Percentiles rank a stretch among this genome's conserved stretches.
Evolutionary conservation across 1,284 basidiomycete species (phyloP).

Genomic region (Sphagnurus paluster): DNA sequence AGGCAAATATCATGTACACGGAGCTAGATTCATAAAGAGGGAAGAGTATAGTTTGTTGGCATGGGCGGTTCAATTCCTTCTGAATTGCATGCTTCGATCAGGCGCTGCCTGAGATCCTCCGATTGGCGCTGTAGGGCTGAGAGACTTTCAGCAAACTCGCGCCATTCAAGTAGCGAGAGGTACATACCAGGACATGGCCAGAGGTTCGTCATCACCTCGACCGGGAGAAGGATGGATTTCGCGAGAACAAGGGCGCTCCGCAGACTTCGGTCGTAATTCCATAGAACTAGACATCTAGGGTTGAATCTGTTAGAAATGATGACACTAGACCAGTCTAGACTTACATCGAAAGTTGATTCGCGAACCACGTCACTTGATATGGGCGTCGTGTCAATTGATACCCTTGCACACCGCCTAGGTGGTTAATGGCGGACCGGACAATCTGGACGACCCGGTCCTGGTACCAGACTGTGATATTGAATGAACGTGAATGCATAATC

Average conservation of each 20-base stretch:
- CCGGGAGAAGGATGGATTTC: conserved; percentile 58
- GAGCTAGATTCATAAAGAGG: conserved; percentile 27
- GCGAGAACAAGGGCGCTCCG: conserved; percentile 64
- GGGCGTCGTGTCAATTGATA: conserved; percentile 62
- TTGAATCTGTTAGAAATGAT: conserved; percentile 13
- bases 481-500: background rate
- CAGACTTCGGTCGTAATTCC: conserved; percentile 60
- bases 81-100: conserved; percentile 46
- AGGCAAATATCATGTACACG: no score
- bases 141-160: background rate
- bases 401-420: conserved; percentile 45
- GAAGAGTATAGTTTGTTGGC: conserved; percentile 36
- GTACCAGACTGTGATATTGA: conserved; percentile 51
- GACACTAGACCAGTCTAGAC: no score
- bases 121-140: conserved; percentile 46
- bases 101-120: conserved; percentile 44
- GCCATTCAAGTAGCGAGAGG: background rate
- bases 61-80: conserved; percentile 41
- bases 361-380: conserved; percentile 72
- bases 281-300: conserved; percentile 61
- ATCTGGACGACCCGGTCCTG: conserved; percentile 60
- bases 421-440: conserved; percentile 50
- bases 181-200: conserved; percentile 72
- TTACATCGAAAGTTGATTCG: conserved; percentile 62
- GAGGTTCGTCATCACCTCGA: conserved; percentile 65